Conservation (phyloP, 2,329 filamentous ascomycete species). For the Xylariaceae sp. region DNA sequence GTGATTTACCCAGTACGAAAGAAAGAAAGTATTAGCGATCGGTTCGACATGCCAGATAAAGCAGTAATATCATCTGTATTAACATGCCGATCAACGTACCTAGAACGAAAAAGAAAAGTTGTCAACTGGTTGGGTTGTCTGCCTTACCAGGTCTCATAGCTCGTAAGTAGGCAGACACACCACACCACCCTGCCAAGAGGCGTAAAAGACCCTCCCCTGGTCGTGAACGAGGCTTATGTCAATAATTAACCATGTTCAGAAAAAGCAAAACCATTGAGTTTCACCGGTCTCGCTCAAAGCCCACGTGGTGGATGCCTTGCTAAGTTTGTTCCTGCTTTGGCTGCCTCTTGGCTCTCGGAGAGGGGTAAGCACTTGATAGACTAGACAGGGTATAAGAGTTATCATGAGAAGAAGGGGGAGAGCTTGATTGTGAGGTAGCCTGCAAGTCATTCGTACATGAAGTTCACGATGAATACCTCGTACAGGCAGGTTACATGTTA, state of each 20-base stretch:
- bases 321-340: not conserved
- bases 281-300: not conserved
- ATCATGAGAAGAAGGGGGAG: not conserved
- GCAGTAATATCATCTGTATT: too few relatives aligned
- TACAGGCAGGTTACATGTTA: too few relatives aligned
- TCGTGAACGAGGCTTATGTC: not conserved
- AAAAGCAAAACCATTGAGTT: not conserved
- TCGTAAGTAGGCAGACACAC: too few relatives aligned
- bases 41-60: too few relatives aligned
- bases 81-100: too few relatives aligned
- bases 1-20: too few relatives aligned
- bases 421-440: not conserved
- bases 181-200: too few relatives aligned
- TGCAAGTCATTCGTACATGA: conserved; percentile 13
- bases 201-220: not conserved
- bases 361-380: too few relatives aligned
- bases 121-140: too few relatives aligned
- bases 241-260: not conserved
- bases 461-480: not conserved
- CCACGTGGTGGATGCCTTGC: not conserved
- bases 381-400: not conserved
- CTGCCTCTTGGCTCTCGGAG: not conserved
- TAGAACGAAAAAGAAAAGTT: not conserved
- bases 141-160: too few relatives aligned
- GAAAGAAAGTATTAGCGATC: too few relatives aligned